Conservation (phyloP, 2,329 filamentous ascomycete genomes). For the Alternaria sp. region DNA sequence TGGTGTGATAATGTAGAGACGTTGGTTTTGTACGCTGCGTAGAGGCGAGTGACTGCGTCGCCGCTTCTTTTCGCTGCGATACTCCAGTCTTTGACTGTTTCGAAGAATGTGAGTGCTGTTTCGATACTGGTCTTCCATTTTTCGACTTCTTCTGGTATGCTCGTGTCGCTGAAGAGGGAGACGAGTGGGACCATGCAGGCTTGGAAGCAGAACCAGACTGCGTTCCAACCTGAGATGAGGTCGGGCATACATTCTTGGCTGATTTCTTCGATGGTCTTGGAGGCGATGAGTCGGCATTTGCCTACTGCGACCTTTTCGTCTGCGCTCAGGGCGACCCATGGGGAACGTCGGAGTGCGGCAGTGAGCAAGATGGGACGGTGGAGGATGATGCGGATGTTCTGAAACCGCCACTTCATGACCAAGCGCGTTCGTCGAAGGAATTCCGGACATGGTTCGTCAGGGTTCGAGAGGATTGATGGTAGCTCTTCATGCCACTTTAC, state of each 20-base stretch:
- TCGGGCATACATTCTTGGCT: slow-evolving; percentile 72
- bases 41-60: slow-evolving; percentile 52
- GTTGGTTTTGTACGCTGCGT: slow-evolving; percentile 49
- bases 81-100: slow-evolving; percentile 52
- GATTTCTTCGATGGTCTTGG: slow-evolving; percentile 75
- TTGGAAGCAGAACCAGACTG: slow-evolving; percentile 82
- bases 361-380: slow-evolving; percentile 75
- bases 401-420: slow-evolving; percentile 83
- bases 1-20: slow-evolving; percentile 22
- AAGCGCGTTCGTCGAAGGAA: slow-evolving; percentile 72
- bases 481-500: slow-evolving; percentile 75
- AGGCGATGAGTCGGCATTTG: slow-evolving; percentile 72
- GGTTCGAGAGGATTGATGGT: slow-evolving; percentile 56
- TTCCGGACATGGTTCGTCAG: slow-evolving; percentile 70
- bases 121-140: slow-evolving; percentile 53
- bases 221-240: slow-evolving; percentile 81
- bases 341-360: slow-evolving; percentile 63
- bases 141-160: slow-evolving; percentile 48
- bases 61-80: slow-evolving; percentile 54
- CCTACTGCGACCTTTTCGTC: slow-evolving; percentile 73
- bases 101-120: slow-evolving; percentile 52
- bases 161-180: slow-evolving; percentile 72
- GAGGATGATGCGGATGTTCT: slow-evolving; percentile 77
- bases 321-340: slow-evolving; percentile 58
- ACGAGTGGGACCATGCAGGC: slow-evolving; percentile 80